Evolutionary conservation across 345 rosid species (phyloP).

Genomic region (Eucalyptus tenuipes): DNA sequence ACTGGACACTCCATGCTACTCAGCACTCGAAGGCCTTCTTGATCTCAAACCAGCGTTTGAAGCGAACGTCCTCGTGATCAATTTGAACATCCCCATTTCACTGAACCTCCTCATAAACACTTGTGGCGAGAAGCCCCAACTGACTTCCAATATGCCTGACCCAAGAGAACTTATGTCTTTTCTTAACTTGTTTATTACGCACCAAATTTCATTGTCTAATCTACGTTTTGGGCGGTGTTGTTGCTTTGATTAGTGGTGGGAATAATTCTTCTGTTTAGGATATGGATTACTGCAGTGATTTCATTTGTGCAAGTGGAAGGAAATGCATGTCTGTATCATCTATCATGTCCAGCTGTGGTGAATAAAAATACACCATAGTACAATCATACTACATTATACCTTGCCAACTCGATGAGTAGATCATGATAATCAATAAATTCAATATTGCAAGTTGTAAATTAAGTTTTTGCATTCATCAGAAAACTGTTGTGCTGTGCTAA

Average conservation of each 20-base stretch:
- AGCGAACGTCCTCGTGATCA: slow-evolving; percentile 48
- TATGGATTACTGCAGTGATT: neutral
- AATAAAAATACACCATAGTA: neutral
- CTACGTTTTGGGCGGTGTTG: neutral
- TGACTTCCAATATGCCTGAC: slow-evolving; percentile 39
- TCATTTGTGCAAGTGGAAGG: neutral
- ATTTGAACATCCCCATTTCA: slow-evolving; percentile 43
- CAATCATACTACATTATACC: neutral
- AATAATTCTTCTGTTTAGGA: neutral
- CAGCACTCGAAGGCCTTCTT: slow-evolving; percentile 38
- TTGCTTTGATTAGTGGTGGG: neutral
- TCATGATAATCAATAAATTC: neutral
- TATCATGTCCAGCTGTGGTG: neutral
- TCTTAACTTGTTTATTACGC: neutral
- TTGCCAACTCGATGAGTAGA: neutral
- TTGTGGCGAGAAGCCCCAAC: slow-evolving; percentile 61
- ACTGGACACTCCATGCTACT: slow-evolving; percentile 48
- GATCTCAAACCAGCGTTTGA: slow-evolving; percentile 66
- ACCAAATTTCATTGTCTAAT: neutral
- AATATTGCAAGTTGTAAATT: neutral
- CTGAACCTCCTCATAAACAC: slow-evolving; percentile 55
- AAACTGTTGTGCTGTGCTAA: neutral
- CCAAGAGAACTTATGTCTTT: neutral
- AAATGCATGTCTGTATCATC: neutral
- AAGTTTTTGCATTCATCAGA: neutral